Conservation (phyloP, 345 rosid genomes). For the Gossypium raimondii region DNA sequence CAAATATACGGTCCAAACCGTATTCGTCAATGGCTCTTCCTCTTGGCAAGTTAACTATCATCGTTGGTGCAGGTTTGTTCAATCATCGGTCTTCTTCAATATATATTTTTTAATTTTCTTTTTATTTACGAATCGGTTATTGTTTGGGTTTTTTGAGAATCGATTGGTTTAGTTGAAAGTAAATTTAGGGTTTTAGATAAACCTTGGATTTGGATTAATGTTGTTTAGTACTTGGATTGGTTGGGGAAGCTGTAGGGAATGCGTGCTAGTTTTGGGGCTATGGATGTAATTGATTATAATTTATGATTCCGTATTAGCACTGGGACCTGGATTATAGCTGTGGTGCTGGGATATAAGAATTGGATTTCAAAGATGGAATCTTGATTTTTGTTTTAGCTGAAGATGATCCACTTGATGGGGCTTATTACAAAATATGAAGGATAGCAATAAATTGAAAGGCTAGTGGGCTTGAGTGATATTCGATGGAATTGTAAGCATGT, state of each 20-base stretch:
- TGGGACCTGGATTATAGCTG: neutral
- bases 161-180: neutral
- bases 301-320: neutral
- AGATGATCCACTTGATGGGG: neutral
- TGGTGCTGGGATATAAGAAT: neutral
- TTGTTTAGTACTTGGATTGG: neutral
- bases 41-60: slow-evolving; percentile 50
- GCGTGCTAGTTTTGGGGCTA: neutral
- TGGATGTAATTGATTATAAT: no score
- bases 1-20: neutral
- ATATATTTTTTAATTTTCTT: neutral
- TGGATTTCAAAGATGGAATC: neutral
- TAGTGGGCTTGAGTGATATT: neutral
- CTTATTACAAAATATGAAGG: neutral
- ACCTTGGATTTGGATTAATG: neutral
- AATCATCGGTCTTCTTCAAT: neutral
- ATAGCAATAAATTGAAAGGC: neutral
- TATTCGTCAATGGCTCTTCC: slow-evolving; percentile 44
- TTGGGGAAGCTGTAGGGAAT: neutral
- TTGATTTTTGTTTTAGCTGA: neutral
- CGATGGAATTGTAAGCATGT: neutral
- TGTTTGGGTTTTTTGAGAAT: neutral
- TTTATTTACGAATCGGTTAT: neutral
- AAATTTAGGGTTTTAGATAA: neutral
- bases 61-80: slow-evolving; percentile 55